Evolutionary conservation across 352 stramenopile species (phyloP).

Genomic region (Globisporangium radiosum): DNA sequence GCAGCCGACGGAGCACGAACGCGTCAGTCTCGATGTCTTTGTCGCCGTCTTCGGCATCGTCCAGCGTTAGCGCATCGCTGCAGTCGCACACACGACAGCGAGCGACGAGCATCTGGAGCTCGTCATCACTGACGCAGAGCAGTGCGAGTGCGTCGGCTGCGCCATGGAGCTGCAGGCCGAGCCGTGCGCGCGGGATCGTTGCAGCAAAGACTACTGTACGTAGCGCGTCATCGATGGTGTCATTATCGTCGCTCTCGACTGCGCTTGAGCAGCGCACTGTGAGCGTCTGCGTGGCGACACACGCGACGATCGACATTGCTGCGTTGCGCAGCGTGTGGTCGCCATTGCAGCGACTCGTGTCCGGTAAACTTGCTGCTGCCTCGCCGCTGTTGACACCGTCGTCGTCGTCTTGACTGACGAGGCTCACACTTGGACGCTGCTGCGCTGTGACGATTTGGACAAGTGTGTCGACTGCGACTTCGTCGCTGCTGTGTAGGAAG

Average conservation of each 20-base stretch:
- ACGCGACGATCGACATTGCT: slow-evolving; percentile 2
- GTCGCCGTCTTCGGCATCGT: too few relatives aligned
- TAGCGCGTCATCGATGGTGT: background rate
- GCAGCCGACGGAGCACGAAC: too few relatives aligned
- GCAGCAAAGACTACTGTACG: background rate
- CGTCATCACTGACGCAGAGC: slow-evolving; percentile 6
- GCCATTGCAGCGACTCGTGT: too few relatives aligned
- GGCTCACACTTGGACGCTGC: background rate
- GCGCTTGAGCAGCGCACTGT: slow-evolving; percentile 3
- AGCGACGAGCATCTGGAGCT: slow-evolving; percentile 9
- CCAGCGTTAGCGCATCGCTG: background rate
- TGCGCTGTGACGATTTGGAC: background rate
- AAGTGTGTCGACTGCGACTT: background rate
- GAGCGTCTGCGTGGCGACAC: slow-evolving; percentile 1
- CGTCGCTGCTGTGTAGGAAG: slow-evolving; percentile 3
- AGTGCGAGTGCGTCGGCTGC: background rate
- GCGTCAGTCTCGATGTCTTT: too few relatives aligned
- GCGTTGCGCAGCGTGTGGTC: background rate
- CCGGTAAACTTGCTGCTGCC: too few relatives aligned
- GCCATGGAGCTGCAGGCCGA: background rate
- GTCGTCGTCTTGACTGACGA: background rate
- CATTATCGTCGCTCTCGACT: too few relatives aligned
- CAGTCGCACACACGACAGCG: slow-evolving; percentile 22
- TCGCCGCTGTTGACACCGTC: too few relatives aligned
- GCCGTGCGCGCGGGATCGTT: background rate